Percentiles rank a stretch among this genome's conserved stretches.
Evolutionary conservation across 2,329 filamentous ascomycete genomes (phyloP).

Genomic region (Boeremia exigua): DNA sequence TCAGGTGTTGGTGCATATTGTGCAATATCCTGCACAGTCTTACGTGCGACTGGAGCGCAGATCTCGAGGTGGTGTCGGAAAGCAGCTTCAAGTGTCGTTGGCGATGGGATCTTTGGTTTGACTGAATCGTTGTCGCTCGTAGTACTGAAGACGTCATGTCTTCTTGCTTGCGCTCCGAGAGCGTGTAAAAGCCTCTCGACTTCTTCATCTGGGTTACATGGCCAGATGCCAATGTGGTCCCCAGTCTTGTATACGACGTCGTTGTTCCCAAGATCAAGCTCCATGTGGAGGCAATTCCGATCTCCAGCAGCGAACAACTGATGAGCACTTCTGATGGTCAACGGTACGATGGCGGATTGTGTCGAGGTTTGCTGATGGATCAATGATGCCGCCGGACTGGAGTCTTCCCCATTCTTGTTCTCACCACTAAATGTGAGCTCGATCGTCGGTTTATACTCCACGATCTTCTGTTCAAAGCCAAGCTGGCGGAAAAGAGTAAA

Average conservation of each 20-base stretch:
- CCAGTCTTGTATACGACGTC: constrained; percentile 53
- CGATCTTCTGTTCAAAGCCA: constrained; percentile 42
- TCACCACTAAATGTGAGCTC: constrained; percentile 24
- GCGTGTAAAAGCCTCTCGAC: constrained; percentile 41
- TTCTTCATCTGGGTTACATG: constrained; percentile 49
- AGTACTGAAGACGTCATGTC: constrained; percentile 35
- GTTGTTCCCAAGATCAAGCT: constrained; percentile 47
- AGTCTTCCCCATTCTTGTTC: constrained; percentile 17
- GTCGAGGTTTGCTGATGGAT: constrained; percentile 37
- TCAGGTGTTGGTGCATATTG: constrained; percentile 49
- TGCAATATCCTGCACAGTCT: constrained; percentile 46
- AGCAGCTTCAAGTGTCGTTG: constrained; percentile 48
- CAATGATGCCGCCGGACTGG: constrained; percentile 30
- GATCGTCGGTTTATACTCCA: constrained; percentile 44
- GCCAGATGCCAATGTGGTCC: constrained; percentile 52
- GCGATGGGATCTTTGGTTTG: constrained; percentile 49
- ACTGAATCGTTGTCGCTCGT: constrained; percentile 33
- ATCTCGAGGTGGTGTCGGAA: constrained; percentile 58
- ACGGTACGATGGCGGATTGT: constrained; percentile 40
- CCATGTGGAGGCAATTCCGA: constrained; percentile 52
- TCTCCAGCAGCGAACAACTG: constrained; percentile 46
- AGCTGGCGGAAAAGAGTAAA: constrained; percentile 43
- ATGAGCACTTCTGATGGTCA: constrained; percentile 39
- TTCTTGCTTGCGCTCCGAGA: constrained; percentile 32
- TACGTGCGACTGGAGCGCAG: constrained; percentile 50